Evolutionary conservation across 1,284 basidiomycete species (phyloP).

Genomic region (Ustilago sp.): DNA sequence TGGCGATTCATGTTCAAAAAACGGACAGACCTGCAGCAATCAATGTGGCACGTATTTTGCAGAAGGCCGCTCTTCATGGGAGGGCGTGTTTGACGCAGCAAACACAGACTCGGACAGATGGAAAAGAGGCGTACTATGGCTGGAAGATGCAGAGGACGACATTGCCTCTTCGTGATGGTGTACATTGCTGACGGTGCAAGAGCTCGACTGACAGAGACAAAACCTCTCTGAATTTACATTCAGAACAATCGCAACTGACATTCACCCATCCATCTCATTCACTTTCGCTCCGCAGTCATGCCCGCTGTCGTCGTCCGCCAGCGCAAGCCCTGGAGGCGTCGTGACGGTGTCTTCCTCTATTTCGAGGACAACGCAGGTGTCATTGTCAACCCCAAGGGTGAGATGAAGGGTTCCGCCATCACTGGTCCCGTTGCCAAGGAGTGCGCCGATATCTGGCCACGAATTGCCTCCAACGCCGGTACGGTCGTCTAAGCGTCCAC

Average conservation of each 20-base stretch:
- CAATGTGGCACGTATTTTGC: too few relatives aligned
- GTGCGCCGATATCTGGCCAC: constrained; percentile 99
- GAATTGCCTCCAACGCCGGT: constrained; percentile 95
- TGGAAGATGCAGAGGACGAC: background rate
- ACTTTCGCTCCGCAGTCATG: constrained; percentile 78
- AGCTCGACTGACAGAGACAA: background rate
- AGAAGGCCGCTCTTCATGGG: too few relatives aligned
- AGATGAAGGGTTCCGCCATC: constrained; percentile 97
- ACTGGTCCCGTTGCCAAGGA: constrained; percentile 97
- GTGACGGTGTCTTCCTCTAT: constrained; percentile 99
- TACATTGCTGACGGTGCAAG: background rate
- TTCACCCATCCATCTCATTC: constrained; percentile 19
- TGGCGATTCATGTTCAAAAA: too few relatives aligned
- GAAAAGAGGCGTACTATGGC: background rate
- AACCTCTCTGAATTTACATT: background rate
- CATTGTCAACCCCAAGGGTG: constrained; percentile 90
- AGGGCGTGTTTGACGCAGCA: too few relatives aligned
- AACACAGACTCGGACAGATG: background rate
- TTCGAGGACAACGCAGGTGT: constrained; percentile 79
- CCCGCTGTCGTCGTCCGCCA: constrained; percentile 96
- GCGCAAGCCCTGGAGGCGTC: constrained; percentile 97
- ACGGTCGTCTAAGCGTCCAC: constrained; percentile 81
- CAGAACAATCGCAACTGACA: constrained; percentile 10
- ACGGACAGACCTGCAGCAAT: too few relatives aligned
- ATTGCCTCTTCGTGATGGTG: background rate